Base-by-base conservation (phyloP, 176 grass and related monocot species). In the Oryza brachyantha region DNA sequence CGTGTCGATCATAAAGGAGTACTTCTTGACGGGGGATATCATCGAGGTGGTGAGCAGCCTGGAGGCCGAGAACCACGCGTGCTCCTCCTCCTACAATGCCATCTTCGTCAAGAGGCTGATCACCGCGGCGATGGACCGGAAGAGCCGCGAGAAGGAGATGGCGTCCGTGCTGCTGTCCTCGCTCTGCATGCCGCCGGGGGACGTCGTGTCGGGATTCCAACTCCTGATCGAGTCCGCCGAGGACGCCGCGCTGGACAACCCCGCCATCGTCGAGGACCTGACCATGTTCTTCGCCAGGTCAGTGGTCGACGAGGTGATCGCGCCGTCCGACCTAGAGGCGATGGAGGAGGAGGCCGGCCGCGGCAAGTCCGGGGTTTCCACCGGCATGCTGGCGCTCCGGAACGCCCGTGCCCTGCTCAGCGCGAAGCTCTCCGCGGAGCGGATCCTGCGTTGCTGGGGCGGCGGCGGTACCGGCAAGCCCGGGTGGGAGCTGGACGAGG, bases 401-500 rank as follows among this genome's bases (percentile, higher is more conserved):
- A 64, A 90, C 74, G 90, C 90, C 14, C 77, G 42, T 3, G 77
- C 90, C 5, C 75, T 92, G 39, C 87, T 91, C 4, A 61, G 74
- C 7, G 87, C 81, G 7, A 88, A 84, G 37, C 93, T 92, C 48
- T 88, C 89, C 1, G 93, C 84, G 4, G 93, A 96, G 80, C 76
- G 93, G 52, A 91, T 96, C 59, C 76, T 92, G 57, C 70, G 93
- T 43, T 92, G 93, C 73, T 96, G 93, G 93, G 93, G 93, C 32
- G 86, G 93, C 19, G 90, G 86, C 14, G 86, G 81, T 21, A 84
- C 29, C 62, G 76, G 86, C 54, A 84, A 84, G 54, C 68, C 93
- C 5, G 93, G 90, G 6, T 92, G 86, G 90, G 86, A 88, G 61
- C 73, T 96, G 40, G 64, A 80, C 35, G 84, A 90, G 40, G 84